These are phyloP conservation scores for Monosporozyma servazzii DNA, from an alignment of 805 yeast genomes.

Conservation along the genomic window DNA sequence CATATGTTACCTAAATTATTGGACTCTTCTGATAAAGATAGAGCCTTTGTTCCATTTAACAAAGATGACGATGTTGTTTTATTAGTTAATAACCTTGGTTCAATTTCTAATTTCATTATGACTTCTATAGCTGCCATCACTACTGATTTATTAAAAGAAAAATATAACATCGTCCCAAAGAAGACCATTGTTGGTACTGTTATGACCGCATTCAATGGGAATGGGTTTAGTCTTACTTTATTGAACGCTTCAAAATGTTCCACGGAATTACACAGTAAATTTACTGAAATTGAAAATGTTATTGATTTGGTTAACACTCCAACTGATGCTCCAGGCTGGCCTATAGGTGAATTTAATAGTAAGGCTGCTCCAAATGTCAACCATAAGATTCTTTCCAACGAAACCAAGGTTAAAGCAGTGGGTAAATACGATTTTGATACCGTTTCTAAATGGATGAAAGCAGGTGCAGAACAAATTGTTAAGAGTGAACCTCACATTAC, in stretches of 20 bases:
- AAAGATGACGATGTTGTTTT: slow-evolving; percentile 59
- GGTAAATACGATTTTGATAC: slow-evolving; percentile 30
- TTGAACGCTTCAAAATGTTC: slow-evolving; percentile 55
- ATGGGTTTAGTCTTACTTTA: slow-evolving; percentile 81
- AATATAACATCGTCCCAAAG: slow-evolving; percentile 51
- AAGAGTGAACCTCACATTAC: slow-evolving; percentile 79
- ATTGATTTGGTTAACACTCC: slow-evolving; percentile 57
- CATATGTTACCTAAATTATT: slow-evolving; percentile 55
- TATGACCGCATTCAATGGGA: slow-evolving; percentile 85
- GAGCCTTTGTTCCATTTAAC: slow-evolving; percentile 67
- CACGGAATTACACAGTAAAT: slow-evolving; percentile 28
- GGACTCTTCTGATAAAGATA: slow-evolving; percentile 58
- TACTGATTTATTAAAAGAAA: slow-evolving; percentile 40
- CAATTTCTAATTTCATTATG: slow-evolving; percentile 73
- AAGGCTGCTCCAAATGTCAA: slow-evolving; percentile 28
- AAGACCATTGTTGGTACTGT: slow-evolving; percentile 68
- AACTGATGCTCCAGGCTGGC: slow-evolving; percentile 82
- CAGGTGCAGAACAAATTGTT: slow-evolving; percentile 45
- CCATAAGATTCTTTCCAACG: slow-evolving; percentile 22
- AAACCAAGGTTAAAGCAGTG: slow-evolving; percentile 28
- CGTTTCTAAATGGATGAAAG: slow-evolving; percentile 32
- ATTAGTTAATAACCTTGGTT: slow-evolving; percentile 80
- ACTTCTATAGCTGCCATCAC: slow-evolving; percentile 61
- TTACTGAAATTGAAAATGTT: slow-evolving; percentile 28
- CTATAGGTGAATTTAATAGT: slow-evolving; percentile 20